Base-by-base conservation (phyloP, 768 basidiomycete genomes). In the Terana coerulea region DNA sequence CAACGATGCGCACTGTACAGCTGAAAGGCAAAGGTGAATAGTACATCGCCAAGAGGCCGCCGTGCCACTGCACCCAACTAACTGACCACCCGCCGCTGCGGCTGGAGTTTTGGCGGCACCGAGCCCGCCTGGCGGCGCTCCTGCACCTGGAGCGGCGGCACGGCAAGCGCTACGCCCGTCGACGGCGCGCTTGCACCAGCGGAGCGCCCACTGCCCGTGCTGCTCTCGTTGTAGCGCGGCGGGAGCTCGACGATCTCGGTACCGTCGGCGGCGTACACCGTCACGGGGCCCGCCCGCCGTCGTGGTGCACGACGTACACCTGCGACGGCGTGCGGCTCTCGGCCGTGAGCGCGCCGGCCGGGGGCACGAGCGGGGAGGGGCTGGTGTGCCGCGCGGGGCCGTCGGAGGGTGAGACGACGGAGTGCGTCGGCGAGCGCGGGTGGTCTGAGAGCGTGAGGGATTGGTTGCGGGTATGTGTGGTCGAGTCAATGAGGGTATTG, bases 271-370 rank as follows among this genome's bases (percentile, higher is more conserved):
- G 79, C 76, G 56, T 76, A 81, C 17, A 81, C 78, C 2, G 80
- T 79, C 34, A 84, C 77, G 0, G 82, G 82, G 80, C 65, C 14
- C 73, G 62, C 10, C 80, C 77, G n/a, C 71, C 73, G 57, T 83
- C 81, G 57, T 83, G 81, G 55, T 83, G 83, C 28, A 84, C 73
- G 34, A 82, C 78, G 55, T 82, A 82, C 8, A 81, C 74, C 19
- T 61, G 66, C 70, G 70, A 34, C 57, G 45, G 25, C 46, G 47
- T 24, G 29, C 17, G 39, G 28, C 29, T 48, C 51, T 46, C 50
- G 10, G 34, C 29, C 41, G 46, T 21, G 5, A 26, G 54, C n/a
- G 37, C 52, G 49, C 17, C 50, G 36, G 24, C 35, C n/a, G 58
- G 58, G 26, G 51, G 47, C 9, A 31, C 25, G 35, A 34, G 33